Conservation (phyloP, 2,329 filamentous ascomycete genomes). For the Aciculosporium take region DNA sequence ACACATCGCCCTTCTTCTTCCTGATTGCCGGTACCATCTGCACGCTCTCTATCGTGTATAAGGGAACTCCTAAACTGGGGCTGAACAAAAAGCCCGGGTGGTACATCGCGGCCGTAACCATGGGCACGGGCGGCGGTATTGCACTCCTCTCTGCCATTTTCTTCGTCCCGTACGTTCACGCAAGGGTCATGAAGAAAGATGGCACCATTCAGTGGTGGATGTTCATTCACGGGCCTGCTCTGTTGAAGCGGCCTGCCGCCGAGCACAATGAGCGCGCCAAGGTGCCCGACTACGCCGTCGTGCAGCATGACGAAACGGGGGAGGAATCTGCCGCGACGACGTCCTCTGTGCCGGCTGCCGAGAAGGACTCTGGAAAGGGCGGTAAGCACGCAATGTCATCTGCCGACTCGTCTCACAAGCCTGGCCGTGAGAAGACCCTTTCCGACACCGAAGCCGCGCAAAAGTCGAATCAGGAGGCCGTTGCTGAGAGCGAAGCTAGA, state of each 20-base stretch:
- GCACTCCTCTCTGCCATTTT: conserved; percentile 47
- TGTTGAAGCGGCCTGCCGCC: conserved; percentile 44
- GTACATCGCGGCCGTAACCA: conserved; percentile 52
- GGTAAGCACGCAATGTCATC: conserved; percentile 7
- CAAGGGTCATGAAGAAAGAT: conserved; percentile 55
- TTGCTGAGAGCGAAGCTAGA: conserved; percentile 40
- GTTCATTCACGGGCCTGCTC: conserved; percentile 46
- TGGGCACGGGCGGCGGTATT: conserved; percentile 49
- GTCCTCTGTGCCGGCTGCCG: conserved; percentile 18
- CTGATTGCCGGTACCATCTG: conserved; percentile 60
- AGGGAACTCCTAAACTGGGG: conserved; percentile 56
- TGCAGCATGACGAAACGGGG: conserved; percentile 43
- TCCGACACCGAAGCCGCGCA: conserved; percentile 32
- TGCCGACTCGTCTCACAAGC: conserved; percentile 8
- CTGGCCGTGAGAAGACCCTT: conserved; percentile 23
- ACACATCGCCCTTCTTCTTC: conserved; percentile 62
- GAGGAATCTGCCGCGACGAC: conserved; percentile 23
- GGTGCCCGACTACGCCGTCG: conserved; percentile 63
- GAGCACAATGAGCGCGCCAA: conserved; percentile 36
- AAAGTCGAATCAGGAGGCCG: conserved; percentile 44
- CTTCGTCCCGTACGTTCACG: conserved; percentile 57
- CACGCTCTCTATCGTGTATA: conserved; percentile 67
- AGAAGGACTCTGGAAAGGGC: conserved; percentile 11
- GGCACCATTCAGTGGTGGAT: conserved; percentile 48
- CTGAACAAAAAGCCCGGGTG: conserved; percentile 46